A percentile compares a stretch with the other conserved stretches of the same genome.
Conservation (phyloP, 352 stramenopile genomes). For the Globisporangium barbulae region DNA sequence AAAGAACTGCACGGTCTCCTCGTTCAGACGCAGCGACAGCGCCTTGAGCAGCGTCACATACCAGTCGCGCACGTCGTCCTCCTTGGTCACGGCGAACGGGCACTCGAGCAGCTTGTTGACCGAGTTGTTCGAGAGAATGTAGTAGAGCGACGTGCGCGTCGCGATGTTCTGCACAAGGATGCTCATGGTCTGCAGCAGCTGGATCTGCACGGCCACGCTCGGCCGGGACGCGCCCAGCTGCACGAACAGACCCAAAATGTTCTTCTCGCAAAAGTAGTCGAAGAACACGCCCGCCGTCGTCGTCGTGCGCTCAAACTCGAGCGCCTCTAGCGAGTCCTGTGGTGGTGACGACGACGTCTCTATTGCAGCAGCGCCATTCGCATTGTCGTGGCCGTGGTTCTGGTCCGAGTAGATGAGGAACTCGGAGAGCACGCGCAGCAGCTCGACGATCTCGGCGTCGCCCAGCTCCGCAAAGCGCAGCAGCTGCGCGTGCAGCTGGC, state of each 20-base stretch:
- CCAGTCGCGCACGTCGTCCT: conserved; percentile 88
- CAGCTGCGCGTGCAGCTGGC: conserved; percentile 72
- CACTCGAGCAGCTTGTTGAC: conserved; percentile 92
- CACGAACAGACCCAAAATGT: conserved; percentile 91
- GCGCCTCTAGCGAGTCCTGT: conserved; percentile 13
- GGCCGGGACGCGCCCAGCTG: conserved; percentile 61
- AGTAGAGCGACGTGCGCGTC: conserved; percentile 91
- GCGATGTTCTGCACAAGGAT: conserved; percentile 90
- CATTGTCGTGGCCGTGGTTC: conserved; percentile 36
- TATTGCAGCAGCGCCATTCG: background rate
- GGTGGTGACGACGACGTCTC: background rate
- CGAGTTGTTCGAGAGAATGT: conserved; percentile 94
- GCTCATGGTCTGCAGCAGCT: conserved; percentile 92
- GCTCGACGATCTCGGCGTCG: conserved; percentile 75
- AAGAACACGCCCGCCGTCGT: conserved; percentile 76
- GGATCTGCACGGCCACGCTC: conserved; percentile 79
- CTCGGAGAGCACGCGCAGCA: conserved; percentile 76
- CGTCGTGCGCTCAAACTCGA: conserved; percentile 22
- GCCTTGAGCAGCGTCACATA: conserved; percentile 89
- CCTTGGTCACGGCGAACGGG: conserved; percentile 52
- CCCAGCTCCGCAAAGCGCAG: conserved; percentile 48
- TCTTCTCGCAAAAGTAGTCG: conserved; percentile 97
- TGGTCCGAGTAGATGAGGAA: conserved; percentile 90
- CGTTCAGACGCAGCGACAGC: conserved; percentile 79
- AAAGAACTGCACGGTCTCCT: conserved; percentile 90